A percentile compares a stretch with the other conserved stretches of the same genome.
Conservation (phyloP, 345 rosid genomes). For the Salix dunnii region DNA sequence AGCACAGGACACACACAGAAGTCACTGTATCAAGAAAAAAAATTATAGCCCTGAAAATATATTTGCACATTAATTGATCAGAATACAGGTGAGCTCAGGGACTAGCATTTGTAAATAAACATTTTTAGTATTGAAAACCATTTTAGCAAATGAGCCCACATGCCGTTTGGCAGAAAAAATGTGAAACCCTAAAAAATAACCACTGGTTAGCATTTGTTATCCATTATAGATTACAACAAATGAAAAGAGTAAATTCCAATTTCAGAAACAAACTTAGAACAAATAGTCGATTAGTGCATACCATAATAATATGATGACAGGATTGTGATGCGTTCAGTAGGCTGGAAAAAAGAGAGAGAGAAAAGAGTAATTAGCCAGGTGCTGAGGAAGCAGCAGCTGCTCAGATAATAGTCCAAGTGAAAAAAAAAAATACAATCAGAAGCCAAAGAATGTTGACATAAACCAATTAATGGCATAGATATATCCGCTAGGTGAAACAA, state of each 20-base stretch:
- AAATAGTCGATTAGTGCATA: slow-evolving; percentile 25
- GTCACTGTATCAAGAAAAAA: background rate
- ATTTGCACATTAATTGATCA: background rate
- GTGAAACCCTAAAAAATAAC: background rate
- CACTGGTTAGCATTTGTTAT: background rate
- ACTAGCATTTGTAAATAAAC: background rate
- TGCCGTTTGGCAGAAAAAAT: no score
- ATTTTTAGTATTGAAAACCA: background rate
- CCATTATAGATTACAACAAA: background rate
- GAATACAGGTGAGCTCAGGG: background rate
- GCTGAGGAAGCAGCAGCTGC: background rate
- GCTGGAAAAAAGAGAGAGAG: slow-evolving; percentile 32
- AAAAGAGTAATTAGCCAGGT: slow-evolving; percentile 1
- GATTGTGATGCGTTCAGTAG: slow-evolving; percentile 79
- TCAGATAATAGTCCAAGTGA: background rate
- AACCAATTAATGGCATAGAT: background rate
- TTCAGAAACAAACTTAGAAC: background rate
- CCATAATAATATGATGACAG: slow-evolving; percentile 79
- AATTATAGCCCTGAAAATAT: background rate
- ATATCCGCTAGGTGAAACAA: background rate
- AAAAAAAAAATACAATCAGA: background rate
- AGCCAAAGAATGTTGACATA: background rate
- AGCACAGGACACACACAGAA: background rate
- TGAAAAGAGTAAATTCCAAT: background rate
- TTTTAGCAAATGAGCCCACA: no score